Evolutionary conservation across 495 filamentous ascomycete genomes (phyloP).

Genomic region (Bryoglossum gracile): DNA sequence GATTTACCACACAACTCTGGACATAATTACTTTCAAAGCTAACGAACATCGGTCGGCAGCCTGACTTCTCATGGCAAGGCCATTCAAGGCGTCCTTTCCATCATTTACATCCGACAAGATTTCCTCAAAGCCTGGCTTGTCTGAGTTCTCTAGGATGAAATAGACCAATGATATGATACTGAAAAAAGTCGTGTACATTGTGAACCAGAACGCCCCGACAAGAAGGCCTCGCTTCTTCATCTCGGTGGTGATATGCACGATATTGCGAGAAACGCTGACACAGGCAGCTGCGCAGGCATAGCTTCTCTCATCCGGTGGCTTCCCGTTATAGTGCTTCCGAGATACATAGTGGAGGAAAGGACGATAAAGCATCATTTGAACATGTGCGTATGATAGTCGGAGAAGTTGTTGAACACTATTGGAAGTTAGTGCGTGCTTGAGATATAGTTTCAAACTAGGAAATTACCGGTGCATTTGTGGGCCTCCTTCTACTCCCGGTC

Average conservation of each 20-base stretch:
- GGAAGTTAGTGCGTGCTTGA: neutral
- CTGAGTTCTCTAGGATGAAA: slow-evolving; percentile 83
- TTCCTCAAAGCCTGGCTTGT: slow-evolving; percentile 64
- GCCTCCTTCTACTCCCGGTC: slow-evolving; percentile 66
- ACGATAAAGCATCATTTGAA: slow-evolving; percentile 91
- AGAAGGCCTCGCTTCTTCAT: slow-evolving; percentile 80
- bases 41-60: slow-evolving; percentile 79
- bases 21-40: slow-evolving; percentile 55
- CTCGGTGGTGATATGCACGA: slow-evolving; percentile 83
- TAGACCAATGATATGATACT: slow-evolving; percentile 85
- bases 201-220: slow-evolving; percentile 92
- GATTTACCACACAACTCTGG: neutral
- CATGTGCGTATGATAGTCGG: slow-evolving; percentile 80
- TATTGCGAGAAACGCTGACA: slow-evolving; percentile 85
- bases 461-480: slow-evolving; percentile 68
- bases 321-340: slow-evolving; percentile 51
- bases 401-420: slow-evolving; percentile 66
- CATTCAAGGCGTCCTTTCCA: slow-evolving; percentile 72
- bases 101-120: slow-evolving; percentile 77
- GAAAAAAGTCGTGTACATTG: slow-evolving; percentile 85
- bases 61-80: slow-evolving; percentile 73
- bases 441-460: too few relatives aligned
- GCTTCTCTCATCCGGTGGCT: slow-evolving; percentile 72
- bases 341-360: slow-evolving; percentile 95
- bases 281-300: slow-evolving; percentile 92